Evolutionary conservation across 768 basidiomycete species (phyloP), one percentile per base, ranked within the genome.

Genomic region (Tricholomella constricta): DNA sequence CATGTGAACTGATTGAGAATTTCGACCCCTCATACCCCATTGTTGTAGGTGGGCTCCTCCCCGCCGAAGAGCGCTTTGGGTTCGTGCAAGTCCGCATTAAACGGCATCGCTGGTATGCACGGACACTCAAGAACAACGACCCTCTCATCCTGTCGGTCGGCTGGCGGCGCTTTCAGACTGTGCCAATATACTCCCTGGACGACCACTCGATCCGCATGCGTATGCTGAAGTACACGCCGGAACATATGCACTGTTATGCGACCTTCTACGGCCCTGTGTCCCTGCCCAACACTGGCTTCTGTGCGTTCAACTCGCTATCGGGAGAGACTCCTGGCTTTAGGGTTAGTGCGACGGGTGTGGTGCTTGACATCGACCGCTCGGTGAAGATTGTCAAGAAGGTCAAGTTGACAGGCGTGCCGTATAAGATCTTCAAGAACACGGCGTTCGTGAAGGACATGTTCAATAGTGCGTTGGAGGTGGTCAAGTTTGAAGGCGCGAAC

Each of bases 371-470:
- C 52, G 94, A 98, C 65, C 85, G 88, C 35, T 90, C 94, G 38
- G 84, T 87, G 50, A 92, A 91, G 77, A 98, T 99, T 52, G 95
- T 98, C 58, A 99, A 99, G 79, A 99, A 98, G 74, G 71, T 99
- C 60, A 99, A 98, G 78, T 75, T 99, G 54, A 98, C 94, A 1
- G 97, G 97, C 26, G 81, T 86, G 27, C 97, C 96, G 22, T 93
- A 87, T 75, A 98, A 98, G 79, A 94, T 98, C 55, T 99, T 89
- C 81, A 98, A 98, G 76, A 99, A 99, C 71, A 99, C 97, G 11
- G 97, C 94, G 2, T 99, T 98, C 70, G 76, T 99, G 61, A 93
- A 88, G 77, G 93, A 97, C 64, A 99, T 99, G 97, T 99, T 99
- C 76, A 86, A 73, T 48, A 86, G 84, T 52, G 87, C 93, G 27